Base-by-base conservation (phyloP, 106 monocot genomes). In the Dactylorhiza incarnata region DNA sequence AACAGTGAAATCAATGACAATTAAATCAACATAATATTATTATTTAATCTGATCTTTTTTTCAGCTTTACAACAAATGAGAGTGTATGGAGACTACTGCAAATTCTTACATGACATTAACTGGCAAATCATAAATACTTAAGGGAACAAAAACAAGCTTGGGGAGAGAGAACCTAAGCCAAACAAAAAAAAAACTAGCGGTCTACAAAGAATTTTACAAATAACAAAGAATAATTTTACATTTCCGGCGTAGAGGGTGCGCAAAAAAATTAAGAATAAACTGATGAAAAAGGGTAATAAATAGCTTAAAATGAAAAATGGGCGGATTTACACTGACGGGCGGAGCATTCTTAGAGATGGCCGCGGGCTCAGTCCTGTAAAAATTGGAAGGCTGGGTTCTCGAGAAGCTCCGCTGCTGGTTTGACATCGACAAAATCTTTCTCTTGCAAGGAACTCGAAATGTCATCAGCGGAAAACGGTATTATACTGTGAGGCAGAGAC, bases 331-430 rank as follows among this genome's bases (percentile, higher is more conserved):
- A 72, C 10, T 13, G 47, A 20, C 11, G 12, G 72, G 72, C 7
- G 69, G 45, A 70, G 69, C 43, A 70, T 70, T 70, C 69, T 14
- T 16, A 46, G 69, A 46, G 48, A 14, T 17, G 7, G 6, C 59
- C 59, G 6, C 16, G 80, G 78, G 71, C 65, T 85, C 85, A 87
- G 48, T 86, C 80, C 81, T 82, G 81, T 80, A 91, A 85, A 88
- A 92, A 89, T 37, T 89, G 86, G 88, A 92, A 92, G 73, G 88
- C 80, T 55, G 86, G 84, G 73, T 92, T 88, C 66, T 76, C 77
- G 48, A 89, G 84, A 84, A 88, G 88, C 76, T 85, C 86, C 17
- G 84, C 79, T 66, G 88, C 61, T 61, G 86, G 83, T 74, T 75
- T 80, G 37, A 86, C 84, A 61, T 85, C 86, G 23, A 71, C 50